A percentile compares a stretch with the other conserved stretches of the same genome.
Evolutionary conservation across 805 yeast genomes (phyloP).

Genomic region (Kazachstania africana): DNA sequence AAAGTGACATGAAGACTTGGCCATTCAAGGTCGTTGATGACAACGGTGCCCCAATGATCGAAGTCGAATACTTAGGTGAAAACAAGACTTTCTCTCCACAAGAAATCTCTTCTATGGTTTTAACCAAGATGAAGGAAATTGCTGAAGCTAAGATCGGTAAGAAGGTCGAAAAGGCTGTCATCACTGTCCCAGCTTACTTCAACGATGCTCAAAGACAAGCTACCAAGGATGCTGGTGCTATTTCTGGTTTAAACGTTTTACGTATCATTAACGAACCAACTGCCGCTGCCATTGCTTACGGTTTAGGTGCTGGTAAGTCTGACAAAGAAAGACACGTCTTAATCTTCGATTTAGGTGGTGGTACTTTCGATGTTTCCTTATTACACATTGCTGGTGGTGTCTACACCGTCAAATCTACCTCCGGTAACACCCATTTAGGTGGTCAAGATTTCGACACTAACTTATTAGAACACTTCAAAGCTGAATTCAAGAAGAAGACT

Average conservation of each 20-base stretch:
- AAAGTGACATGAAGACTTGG: slow-evolving; percentile 87
- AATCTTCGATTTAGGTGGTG: not conserved
- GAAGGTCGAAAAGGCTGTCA: slow-evolving; percentile 62
- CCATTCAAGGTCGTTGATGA: slow-evolving; percentile 62
- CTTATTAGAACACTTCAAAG: not conserved
- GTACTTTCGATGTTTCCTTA: not conserved
- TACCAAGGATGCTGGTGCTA: slow-evolving; percentile 73
- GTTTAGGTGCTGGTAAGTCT: slow-evolving; percentile 29
- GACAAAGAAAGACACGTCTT: not conserved
- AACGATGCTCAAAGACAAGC: slow-evolving; percentile 76
- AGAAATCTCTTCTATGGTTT: slow-evolving; percentile 66
- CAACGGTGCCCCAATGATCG: slow-evolving; percentile 55
- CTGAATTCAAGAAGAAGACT: not conserved
- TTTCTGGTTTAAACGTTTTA: slow-evolving; percentile 67
- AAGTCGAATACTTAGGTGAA: slow-evolving; percentile 61
- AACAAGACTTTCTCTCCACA: slow-evolving; percentile 61
- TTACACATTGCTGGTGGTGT: not conserved
- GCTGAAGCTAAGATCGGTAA: slow-evolving; percentile 69
- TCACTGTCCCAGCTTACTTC: slow-evolving; percentile 73
- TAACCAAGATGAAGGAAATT: slow-evolving; percentile 72
- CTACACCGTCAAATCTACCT: not conserved
- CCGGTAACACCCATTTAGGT: not conserved
- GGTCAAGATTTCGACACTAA: not conserved
- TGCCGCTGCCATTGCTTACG: slow-evolving; percentile 63
- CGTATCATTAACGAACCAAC: slow-evolving; percentile 43